These are phyloP conservation scores for Chaetomium fimeti DNA, from an alignment of 495 filamentous ascomycete species.

Conservation along the genomic window DNA sequence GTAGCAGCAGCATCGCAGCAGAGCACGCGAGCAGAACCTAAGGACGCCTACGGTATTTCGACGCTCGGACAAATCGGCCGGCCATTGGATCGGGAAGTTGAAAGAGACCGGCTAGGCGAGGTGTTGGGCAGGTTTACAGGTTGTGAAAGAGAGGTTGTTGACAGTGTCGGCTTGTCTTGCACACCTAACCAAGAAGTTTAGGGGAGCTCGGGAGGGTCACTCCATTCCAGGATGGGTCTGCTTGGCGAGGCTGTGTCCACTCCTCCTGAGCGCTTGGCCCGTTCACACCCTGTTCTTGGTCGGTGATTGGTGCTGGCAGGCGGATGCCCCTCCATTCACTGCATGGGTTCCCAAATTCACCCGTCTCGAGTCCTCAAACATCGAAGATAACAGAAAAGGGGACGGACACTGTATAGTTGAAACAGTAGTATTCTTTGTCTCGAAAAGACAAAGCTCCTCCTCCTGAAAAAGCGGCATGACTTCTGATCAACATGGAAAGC, in stretches of 20 bases:
- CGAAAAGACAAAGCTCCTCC: no score
- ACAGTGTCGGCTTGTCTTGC: background rate
- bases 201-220: constrained; percentile 5
- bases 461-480: no score
- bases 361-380: no score
- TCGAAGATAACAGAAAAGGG: no score
- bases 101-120: background rate
- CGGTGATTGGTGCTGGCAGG: constrained; percentile 6
- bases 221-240: background rate
- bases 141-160: no score
- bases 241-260: constrained; percentile 13
- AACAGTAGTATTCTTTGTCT: no score
- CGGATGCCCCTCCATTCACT: constrained; percentile 17
- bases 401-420: no score
- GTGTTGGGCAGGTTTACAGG: background rate
- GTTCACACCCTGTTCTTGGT: constrained; percentile 11
- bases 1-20: constrained; percentile 27
- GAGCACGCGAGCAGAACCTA: constrained; percentile 16
- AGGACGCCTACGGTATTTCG: constrained; percentile 84
- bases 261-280: constrained; percentile 3
- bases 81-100: constrained; percentile 61
- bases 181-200: background rate
- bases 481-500: no score
- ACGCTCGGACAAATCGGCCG: constrained; percentile 95
- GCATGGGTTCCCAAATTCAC: background rate